Percentiles rank a stretch among this genome's conserved stretches.
These are phyloP conservation scores for Aureobasidium subglaciale DNA, from an alignment of 2,329 filamentous ascomycete genomes.

Conservation along the genomic window DNA sequence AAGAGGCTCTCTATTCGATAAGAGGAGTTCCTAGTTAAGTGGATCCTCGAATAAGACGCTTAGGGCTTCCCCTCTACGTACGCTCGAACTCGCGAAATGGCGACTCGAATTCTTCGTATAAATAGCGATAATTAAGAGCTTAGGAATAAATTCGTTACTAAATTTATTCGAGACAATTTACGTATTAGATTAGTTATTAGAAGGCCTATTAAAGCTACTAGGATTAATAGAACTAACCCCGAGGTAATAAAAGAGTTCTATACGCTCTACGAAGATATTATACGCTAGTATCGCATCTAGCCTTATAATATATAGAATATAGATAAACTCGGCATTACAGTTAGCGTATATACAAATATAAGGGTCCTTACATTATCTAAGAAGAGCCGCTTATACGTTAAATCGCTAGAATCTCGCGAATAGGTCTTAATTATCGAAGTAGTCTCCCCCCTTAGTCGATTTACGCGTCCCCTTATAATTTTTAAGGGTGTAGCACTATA, in stretches of 20 bases:
- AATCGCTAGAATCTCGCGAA: constrained; percentile 4
- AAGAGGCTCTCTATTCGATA: background rate
- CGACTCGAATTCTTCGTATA: background rate
- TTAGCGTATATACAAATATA: background rate
- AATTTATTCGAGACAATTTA: constrained; percentile 4
- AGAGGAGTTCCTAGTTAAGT: constrained; percentile 5
- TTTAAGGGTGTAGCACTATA: background rate
- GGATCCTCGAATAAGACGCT: background rate
- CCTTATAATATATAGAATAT: background rate
- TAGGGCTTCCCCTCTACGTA: background rate
- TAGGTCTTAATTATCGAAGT: constrained; percentile 2
- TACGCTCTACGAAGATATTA: background rate
- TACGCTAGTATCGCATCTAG: background rate
- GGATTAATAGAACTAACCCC: constrained; percentile 3
- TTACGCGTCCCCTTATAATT: constrained; percentile 8
- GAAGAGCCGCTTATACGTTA: constrained; percentile 5
- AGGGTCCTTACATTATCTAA: background rate
- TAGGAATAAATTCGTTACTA: background rate
- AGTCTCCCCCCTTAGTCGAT: background rate
- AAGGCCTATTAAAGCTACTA: background rate
- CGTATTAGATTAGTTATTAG: background rate
- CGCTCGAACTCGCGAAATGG: background rate
- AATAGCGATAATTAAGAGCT: background rate
- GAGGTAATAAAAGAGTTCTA: constrained; percentile 3
- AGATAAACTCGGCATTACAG: constrained; percentile 3